Evolutionary conservation across 2,329 filamentous ascomycete species (phyloP).

Genomic region (Colletotrichum siamense): DNA sequence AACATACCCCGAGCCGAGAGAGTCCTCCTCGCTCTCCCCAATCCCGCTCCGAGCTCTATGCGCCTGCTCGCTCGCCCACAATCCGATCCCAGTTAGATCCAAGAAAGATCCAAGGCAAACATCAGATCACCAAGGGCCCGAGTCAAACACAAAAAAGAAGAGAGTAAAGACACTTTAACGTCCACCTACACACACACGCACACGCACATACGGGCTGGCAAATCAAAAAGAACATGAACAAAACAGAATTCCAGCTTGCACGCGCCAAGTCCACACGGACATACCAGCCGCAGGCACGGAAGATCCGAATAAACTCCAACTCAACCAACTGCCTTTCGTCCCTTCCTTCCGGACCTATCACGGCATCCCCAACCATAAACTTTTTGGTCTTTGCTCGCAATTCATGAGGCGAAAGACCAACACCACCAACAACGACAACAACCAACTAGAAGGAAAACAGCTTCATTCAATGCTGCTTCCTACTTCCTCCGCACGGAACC

Average conservation of each 20-base stretch:
- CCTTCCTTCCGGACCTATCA: neutral
- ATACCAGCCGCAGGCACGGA: neutral
- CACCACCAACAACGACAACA: no score
- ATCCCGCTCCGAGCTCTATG: neutral
- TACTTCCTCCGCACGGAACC: neutral
- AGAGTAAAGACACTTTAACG: neutral
- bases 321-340: neutral
- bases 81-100: neutral
- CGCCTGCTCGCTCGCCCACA: neutral
- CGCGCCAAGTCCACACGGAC: neutral
- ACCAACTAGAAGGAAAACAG: neutral
- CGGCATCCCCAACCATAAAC: neutral
- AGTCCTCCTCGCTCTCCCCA: neutral
- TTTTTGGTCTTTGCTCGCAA: neutral
- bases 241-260: neutral
- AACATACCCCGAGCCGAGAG: neutral
- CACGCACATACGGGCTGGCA: neutral
- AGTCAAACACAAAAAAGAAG: neutral
- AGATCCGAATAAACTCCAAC: neutral
- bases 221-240: neutral
- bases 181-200: neutral
- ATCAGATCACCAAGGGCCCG: constrained; percentile 6
- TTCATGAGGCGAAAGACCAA: neutral
- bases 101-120: neutral
- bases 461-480: neutral